Percentiles rank a stretch among this genome's conserved stretches.
phyloP scores from a whole-genome alignment of 768 basidiomycete genomes.

The Phaeolepiota aurea region DNA sequence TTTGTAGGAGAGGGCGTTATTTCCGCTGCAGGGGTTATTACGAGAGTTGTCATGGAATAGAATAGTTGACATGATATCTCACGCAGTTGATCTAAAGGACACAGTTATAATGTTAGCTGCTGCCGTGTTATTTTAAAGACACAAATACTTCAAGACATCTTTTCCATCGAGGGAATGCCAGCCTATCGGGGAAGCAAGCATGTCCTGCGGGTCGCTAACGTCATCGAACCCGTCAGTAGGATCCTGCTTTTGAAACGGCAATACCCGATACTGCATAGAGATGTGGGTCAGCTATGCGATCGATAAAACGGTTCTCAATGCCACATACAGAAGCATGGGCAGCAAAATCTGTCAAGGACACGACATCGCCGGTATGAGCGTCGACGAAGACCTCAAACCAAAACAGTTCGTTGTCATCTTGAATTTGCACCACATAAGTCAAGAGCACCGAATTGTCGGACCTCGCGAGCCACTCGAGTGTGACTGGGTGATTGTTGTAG shows the following conservation, averaged over 20 bases:
- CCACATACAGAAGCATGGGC: slow-evolving; percentile 27
- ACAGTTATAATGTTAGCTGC: background rate
- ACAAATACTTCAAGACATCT: background rate
- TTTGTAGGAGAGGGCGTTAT: slow-evolving; percentile 23
- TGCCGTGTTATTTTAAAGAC: background rate
- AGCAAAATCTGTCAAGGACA: slow-evolving; percentile 44
- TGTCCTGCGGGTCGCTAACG: slow-evolving; percentile 41
- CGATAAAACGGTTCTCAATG: background rate
- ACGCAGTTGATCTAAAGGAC: slow-evolving; percentile 2
- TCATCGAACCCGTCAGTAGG: slow-evolving; percentile 38
- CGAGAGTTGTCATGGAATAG: slow-evolving; percentile 23
- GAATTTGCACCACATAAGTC: slow-evolving; percentile 25
- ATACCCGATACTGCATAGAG: slow-evolving; percentile 28
- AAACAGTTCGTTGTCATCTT: slow-evolving; percentile 19
- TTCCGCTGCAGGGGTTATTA: slow-evolving; percentile 17
- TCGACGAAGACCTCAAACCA: slow-evolving; percentile 54
- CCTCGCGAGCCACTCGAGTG: slow-evolving; percentile 28
- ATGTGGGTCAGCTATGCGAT: background rate
- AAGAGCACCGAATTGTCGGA: slow-evolving; percentile 25
- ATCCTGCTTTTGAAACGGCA: slow-evolving; percentile 39
- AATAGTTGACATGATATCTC: slow-evolving; percentile 33
- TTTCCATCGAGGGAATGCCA: slow-evolving; percentile 30
- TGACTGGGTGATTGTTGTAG: slow-evolving; percentile 26
- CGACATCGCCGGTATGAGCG: slow-evolving; percentile 35
- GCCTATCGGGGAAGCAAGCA: slow-evolving; percentile 37